phyloP scores from a whole-genome alignment of 768 basidiomycete genomes.

The Kwoniella sp. region DNA sequence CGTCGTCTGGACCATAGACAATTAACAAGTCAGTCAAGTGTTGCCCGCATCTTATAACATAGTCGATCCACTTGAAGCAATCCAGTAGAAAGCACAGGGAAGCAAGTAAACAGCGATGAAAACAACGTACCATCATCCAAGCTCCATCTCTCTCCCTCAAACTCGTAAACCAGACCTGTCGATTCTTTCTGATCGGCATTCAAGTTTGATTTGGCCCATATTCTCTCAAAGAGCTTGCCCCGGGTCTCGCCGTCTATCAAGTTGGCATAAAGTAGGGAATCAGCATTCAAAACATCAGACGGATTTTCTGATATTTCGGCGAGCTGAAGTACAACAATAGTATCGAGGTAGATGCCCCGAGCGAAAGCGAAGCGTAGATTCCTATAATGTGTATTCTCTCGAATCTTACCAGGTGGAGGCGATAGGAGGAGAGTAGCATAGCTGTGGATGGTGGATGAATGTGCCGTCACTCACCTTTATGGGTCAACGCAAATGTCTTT shows the following conservation, averaged over 20 bases:
- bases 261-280: not conserved
- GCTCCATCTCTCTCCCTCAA: constrained; percentile 75
- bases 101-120: not conserved
- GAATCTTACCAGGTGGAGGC: too few species aligned
- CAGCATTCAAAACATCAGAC: not conserved
- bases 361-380: too few species aligned
- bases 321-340: too few species aligned
- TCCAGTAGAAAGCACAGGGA: not conserved
- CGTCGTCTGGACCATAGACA: constrained; percentile 63
- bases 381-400: too few species aligned
- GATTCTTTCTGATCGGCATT: constrained; percentile 29
- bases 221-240: constrained; percentile 10
- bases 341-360: too few species aligned
- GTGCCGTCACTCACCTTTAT: constrained; percentile 37
- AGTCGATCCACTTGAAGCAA: too few species aligned
- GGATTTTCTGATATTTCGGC: too few species aligned
- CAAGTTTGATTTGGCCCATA: constrained; percentile 10
- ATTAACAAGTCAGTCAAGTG: not conserved
- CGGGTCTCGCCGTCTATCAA: constrained; percentile 8
- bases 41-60: too few species aligned
- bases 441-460: too few species aligned
- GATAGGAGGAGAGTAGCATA: too few species aligned
- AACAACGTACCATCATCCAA: constrained; percentile 77
- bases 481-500: constrained; percentile 49
- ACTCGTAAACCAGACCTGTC: constrained; percentile 79